Evolutionary conservation across 768 basidiomycete genomes (phyloP).

Genomic region (Amanita rimosa): DNA sequence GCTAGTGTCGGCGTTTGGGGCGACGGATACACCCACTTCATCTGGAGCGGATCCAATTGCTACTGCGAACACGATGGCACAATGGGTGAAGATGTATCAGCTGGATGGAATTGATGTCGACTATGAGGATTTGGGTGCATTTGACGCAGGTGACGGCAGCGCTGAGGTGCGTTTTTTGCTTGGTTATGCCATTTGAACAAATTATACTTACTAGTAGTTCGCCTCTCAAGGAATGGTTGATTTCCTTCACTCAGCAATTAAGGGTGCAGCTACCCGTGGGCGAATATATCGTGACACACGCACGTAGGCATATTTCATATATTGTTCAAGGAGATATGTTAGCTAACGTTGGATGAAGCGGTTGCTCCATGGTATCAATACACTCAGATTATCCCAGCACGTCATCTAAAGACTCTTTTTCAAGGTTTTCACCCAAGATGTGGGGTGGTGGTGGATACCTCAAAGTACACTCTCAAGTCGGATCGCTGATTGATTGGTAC

Average conservation of each 20-base stretch:
- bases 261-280: constrained; percentile 35
- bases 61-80: constrained; percentile 56
- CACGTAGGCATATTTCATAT: constrained; percentile 21
- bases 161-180: background rate
- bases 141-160: constrained; percentile 36
- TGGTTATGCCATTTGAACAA: background rate
- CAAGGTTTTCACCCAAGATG: constrained; percentile 29
- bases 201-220: too few relatives aligned
- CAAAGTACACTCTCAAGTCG: constrained; percentile 38
- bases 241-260: constrained; percentile 40
- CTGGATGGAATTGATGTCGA: constrained; percentile 70
- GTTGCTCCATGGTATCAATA: constrained; percentile 33
- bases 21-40: constrained; percentile 43
- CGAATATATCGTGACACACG: constrained; percentile 37
- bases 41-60: constrained; percentile 39
- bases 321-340: background rate
- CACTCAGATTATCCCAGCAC: background rate
- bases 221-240: constrained; percentile 30
- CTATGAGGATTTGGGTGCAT: constrained; percentile 62
- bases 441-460: constrained; percentile 44
- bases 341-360: constrained; percentile 17
- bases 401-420: background rate
- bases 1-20: constrained; percentile 55
- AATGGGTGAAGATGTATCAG: constrained; percentile 47
- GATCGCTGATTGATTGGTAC: constrained; percentile 54